phyloP scores from a whole-genome alignment of 2,329 filamentous ascomycete genomes.

The Pezicula carpinea region DNA sequence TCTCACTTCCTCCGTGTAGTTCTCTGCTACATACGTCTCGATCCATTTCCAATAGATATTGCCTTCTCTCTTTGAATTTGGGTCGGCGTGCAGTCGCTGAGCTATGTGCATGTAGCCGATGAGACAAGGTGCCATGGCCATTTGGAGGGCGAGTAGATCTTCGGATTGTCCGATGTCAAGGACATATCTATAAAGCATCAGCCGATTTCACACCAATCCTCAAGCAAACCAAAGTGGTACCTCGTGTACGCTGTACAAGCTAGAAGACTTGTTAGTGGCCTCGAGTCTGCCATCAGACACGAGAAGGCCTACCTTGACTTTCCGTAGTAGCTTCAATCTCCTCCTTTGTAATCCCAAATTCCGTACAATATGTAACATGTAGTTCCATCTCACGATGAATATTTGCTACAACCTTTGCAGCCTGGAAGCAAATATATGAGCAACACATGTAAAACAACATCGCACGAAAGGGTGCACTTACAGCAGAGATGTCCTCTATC shows the following conservation, averaged over 20 bases:
- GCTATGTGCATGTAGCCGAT: constrained; percentile 86
- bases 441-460: neutral
- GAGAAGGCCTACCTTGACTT: constrained; percentile 54
- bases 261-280: constrained; percentile 11
- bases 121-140: constrained; percentile 80
- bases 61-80: constrained; percentile 53
- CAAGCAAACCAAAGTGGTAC: constrained; percentile 11
- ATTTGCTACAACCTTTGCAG: constrained; percentile 67
- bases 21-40: constrained; percentile 77
- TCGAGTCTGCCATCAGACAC: neutral
- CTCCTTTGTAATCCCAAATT: constrained; percentile 69
- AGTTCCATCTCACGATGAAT: constrained; percentile 76
- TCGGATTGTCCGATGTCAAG: constrained; percentile 84
- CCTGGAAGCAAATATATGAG: constrained; percentile 33
- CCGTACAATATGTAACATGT: constrained; percentile 77
- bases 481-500: constrained; percentile 67
- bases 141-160: constrained; percentile 82
- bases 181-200: constrained; percentile 56
- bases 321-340: constrained; percentile 73
- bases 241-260: constrained; percentile 77
- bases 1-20: constrained; percentile 69
- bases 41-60: constrained; percentile 91
- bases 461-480: constrained; percentile 35
- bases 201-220: neutral
- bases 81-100: constrained; percentile 59